Evolutionary conservation across 306 rosid species (phyloP), one percentile per base, ranked within the genome.

Genomic region (Cucumis melo): DNA sequence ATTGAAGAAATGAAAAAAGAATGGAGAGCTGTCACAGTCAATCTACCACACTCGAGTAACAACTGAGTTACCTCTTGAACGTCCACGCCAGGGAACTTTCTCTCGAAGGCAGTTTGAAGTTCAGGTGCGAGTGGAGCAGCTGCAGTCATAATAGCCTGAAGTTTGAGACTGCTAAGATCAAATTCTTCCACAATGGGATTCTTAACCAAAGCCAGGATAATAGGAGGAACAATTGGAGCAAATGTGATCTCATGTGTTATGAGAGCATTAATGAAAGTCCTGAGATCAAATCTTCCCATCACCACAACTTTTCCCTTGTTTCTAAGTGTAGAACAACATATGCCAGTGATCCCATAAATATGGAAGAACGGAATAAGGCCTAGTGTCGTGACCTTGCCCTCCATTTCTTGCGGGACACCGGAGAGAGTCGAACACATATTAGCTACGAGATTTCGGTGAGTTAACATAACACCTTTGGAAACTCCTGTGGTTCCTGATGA

Each of bases 101-200:
- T 87, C 68, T 94, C 90, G 11, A 94, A 94, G 55, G 93, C 81
- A 15, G 68, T 76, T 54, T 86, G 94, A 23, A 91, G 63, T 39
- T 91, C 97, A 0, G 99, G 99, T 42, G 99, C 96, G 50, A 94
- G 93, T 11, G 97, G 96, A 46, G 99, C 97, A 0, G 99, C 96
- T 10, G 97, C 99, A 58, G 96, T 90, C 89, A 94, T 88, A 56
- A 92, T 57, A 1, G 99, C 93, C 62, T 84, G 96, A 27, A 92
- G 97, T 70, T 90, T 94, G 34, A 94, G 96, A 84, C 80, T 80
- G 80, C 80, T 85, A 12, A 94, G 96, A 85, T 92, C 96, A 55
- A 89, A 94, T 62, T 92, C 93, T 78, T 88, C 88, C 1, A 94
- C 96, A 0, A 88, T 74, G 7, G 99, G 97, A 78, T 88, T 92